Evolutionary conservation across 2,329 filamentous ascomycete genomes (phyloP), one percentile per base, ranked within the genome.

Genomic region (Cladobotryum mycophilum): DNA sequence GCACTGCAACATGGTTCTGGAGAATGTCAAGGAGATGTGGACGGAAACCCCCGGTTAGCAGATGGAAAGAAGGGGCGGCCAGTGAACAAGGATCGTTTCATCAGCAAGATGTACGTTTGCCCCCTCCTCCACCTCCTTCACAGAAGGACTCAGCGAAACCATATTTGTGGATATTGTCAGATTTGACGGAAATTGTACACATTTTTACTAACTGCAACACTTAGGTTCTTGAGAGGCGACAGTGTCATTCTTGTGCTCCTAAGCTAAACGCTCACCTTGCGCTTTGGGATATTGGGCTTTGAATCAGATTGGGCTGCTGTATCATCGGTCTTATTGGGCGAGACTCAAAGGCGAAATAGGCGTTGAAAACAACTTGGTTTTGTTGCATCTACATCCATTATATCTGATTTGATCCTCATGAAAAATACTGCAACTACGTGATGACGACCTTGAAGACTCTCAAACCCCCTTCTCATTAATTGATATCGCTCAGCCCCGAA

Each of bases 21-120:
- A 96, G 76, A 96, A 96, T 61, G 90, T 95, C 41, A 73, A 73
- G 79, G 93, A 99, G 75, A 97, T 99, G 92, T 99, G 93, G 93
- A 96, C 91, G 9, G 93, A 99, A 75, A 93, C 88, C 50, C 92
- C 45, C 77, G 84, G 54, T 79, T 88, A 64, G 84, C 87, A 18
- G 86, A 85, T 58, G 92, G 92, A 58, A 93, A 92, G 76, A 91
- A 90, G 74, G 91, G 91, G 50, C 78, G 86, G 63, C 84, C 87
- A 41, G 89, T 97, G 56, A 99, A 99, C 76, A 96, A 97, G 82
- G 93, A 99, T 71, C 80, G 93, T 40, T 96, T 96, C 71, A 93
- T 97, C 64, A 95, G 89, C 79, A 96, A 96, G 76, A 92, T 96
- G 91, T 91, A 68, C 60, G 84, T 80, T 12, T 40, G 7, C 14